Base-by-base conservation (phyloP, 2,329 filamentous ascomycete species). In the Fonsecaea monophora region DNA sequence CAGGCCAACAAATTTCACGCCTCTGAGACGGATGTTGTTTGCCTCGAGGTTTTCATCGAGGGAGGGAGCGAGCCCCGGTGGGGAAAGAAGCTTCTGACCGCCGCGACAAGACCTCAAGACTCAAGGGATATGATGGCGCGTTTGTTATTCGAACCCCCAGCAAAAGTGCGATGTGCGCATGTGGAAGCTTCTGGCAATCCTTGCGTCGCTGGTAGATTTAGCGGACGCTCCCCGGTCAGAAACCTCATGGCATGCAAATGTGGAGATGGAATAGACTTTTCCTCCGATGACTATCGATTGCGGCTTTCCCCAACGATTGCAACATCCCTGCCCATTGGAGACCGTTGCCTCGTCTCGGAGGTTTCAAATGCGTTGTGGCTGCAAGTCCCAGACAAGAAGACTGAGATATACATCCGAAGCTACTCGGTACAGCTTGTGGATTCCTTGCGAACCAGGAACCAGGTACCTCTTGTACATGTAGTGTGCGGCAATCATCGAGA, bases 251-350 rank as follows among this genome's bases (percentile, higher is more conserved):
- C 4, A 48, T 25, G 45, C 45, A 30, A 8, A 8, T 50, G 45
- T 50, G 45, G 45, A 13, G 45, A 37, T 40, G 1, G 34, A 53
- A n/a, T 38, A 35, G 25, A 60, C 30, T 35, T 37, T 30, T 45
- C 7, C 13, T n/a, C 32, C 34, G n/a, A 25, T 2, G 45, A 50
- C 45, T 50, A 50, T 50, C 15, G 45, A 50, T 58, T 58, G n/a
- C 37, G 37, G 35, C 74, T 81, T 81, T 86, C 35, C 35, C 25
- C 48, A 56, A 55, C 53, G 10, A 62, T 40, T 34, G 34, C 37
- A 6, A n/a, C 18, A 53, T 37, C 53, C 53, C 21, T 50, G 45
- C 45, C 10, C 21, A 9, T 50, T 50, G 45, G 45, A 30, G 21
- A 50, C 18, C 12, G 18, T 25, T 8, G 45, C 9, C 18, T 30